Evolutionary conservation across 2,329 filamentous ascomycete genomes (phyloP).

Genomic region (Penicillium psychrosexuale): DNA sequence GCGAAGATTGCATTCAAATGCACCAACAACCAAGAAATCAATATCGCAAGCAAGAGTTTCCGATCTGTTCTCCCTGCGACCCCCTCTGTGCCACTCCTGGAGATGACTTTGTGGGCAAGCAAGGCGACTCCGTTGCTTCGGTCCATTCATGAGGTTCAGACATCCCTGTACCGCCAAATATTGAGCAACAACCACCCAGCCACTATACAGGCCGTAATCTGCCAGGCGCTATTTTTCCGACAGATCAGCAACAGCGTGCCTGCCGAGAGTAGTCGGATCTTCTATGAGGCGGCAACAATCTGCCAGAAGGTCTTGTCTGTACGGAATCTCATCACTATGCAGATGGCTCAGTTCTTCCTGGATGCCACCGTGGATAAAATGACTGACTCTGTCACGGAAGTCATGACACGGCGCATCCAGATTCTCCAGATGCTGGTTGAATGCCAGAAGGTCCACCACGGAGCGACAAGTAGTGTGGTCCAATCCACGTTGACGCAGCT

Average conservation of each 20-base stretch:
- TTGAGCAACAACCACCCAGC: slow-evolving; percentile 40
- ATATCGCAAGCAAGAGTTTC: slow-evolving; percentile 44
- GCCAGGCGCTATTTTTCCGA: slow-evolving; percentile 45
- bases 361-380: slow-evolving; percentile 41
- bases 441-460: slow-evolving; percentile 50
- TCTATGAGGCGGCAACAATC: slow-evolving; percentile 46
- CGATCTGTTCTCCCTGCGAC: slow-evolving; percentile 48
- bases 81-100: slow-evolving; percentile 46
- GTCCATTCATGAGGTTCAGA: slow-evolving; percentile 27
- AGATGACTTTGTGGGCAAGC: slow-evolving; percentile 49
- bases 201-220: slow-evolving; percentile 50
- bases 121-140: slow-evolving; percentile 32
- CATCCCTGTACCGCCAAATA: slow-evolving; percentile 31
- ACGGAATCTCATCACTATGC: slow-evolving; percentile 47
- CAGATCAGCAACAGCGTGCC: slow-evolving; percentile 29
- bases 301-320: slow-evolving; percentile 40
- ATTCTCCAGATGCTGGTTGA: slow-evolving; percentile 49
- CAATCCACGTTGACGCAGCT: slow-evolving; percentile 47
- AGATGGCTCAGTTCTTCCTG: slow-evolving; percentile 47
- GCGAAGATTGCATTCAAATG: slow-evolving; percentile 44
- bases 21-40: slow-evolving; percentile 37
- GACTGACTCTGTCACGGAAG: slow-evolving; percentile 29
- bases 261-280: slow-evolving; percentile 33
- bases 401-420: slow-evolving; percentile 43
- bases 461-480: slow-evolving; percentile 46